Conservation (phyloP, 176 grass and related monocot species). For the Juncus effusus region DNA sequence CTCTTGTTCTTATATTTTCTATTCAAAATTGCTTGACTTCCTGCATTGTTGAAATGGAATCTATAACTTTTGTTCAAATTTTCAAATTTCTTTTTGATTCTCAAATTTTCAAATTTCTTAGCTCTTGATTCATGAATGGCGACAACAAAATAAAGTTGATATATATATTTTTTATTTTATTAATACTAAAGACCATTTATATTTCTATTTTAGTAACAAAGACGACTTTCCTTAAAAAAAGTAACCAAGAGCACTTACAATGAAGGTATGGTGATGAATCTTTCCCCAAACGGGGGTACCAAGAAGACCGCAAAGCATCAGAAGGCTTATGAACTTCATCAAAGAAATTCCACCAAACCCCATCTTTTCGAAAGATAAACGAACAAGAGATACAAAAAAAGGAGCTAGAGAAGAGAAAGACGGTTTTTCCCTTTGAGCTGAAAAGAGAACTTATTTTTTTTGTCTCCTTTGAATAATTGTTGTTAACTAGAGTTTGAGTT, state of each 20-base stretch:
- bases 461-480: neutral
- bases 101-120: no score
- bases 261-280: conserved; percentile 24
- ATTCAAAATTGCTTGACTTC: no score
- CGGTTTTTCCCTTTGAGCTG: no score
- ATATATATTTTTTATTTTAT: no score
- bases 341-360: neutral
- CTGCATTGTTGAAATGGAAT: no score
- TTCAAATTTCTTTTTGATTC: no score
- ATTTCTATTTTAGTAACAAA: no score
- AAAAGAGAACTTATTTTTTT: neutral
- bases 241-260: conserved; percentile 25
- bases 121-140: no score
- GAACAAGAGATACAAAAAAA: neutral
- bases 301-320: conserved; percentile 12
- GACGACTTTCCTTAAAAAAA: neutral
- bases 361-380: conserved; percentile 16
- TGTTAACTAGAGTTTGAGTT: neutral
- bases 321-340: conserved; percentile 4
- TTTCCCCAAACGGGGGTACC: conserved; percentile 4
- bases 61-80: no score
- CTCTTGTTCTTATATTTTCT: no score
- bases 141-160: no score
- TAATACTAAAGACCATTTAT: no score
- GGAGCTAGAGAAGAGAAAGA: neutral